Evolutionary conservation across 495 filamentous ascomycete species (phyloP).

Genomic region (Penicillium steckii): DNA sequence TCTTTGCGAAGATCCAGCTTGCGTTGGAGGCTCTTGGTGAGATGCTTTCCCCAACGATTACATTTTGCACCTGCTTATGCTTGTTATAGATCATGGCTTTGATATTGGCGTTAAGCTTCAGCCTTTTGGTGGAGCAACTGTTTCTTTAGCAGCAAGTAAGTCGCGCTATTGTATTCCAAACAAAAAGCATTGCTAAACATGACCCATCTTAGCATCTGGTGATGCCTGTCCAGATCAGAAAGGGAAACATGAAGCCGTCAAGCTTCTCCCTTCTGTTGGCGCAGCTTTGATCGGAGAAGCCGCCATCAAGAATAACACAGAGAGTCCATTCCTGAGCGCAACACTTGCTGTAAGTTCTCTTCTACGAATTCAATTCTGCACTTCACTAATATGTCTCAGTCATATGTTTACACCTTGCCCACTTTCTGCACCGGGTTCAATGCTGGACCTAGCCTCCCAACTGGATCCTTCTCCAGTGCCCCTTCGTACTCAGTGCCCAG

Average conservation of each 20-base stretch:
- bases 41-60: neutral
- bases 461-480: neutral
- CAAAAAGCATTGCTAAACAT: neutral
- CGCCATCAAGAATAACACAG: neutral
- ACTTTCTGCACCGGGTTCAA: neutral
- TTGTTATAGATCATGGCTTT: conserved; percentile 26
- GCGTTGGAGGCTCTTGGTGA: conserved; percentile 27
- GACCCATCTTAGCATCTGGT: neutral
- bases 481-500: neutral
- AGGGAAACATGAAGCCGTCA: neutral
- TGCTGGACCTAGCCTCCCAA: neutral
- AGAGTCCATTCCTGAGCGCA: conserved; percentile 1
- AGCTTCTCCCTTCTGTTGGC: neutral
- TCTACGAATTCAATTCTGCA: neutral
- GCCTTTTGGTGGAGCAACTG: conserved; percentile 27
- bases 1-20: conserved; percentile 27
- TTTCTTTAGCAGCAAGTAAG: conserved; percentile 26
- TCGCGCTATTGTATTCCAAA: neutral
- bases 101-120: conserved; percentile 33
- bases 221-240: neutral
- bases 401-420: neutral
- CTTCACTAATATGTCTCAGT: neutral
- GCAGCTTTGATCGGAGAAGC: neutral
- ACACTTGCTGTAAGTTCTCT: neutral
- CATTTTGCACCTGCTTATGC: neutral